A percentile compares a stretch with the other conserved stretches of the same genome.
Evolutionary conservation across 257 asterid species (phyloP).

Genomic region (Solanum piurae): DNA sequence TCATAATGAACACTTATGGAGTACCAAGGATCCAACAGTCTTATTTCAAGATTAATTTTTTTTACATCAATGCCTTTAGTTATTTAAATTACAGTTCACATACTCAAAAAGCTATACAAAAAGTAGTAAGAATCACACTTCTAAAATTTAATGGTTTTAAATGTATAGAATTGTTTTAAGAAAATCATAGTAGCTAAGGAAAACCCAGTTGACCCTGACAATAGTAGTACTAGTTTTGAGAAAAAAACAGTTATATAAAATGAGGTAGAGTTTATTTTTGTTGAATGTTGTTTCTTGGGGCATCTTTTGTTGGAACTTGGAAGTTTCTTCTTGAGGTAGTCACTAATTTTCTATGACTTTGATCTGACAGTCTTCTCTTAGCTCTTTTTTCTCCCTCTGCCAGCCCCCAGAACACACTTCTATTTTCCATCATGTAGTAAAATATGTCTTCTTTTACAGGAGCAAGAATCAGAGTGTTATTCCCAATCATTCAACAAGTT

Average conservation of each 20-base stretch:
- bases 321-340: neutral
- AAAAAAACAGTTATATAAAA: neutral
- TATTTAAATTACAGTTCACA: neutral
- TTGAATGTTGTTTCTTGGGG: neutral
- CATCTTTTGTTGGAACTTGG: neutral
- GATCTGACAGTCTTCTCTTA: neutral
- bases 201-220: neutral
- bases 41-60: neutral
- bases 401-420: neutral
- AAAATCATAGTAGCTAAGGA: neutral
- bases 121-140: neutral
- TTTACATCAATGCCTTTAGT: neutral
- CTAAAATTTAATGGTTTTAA: neutral
- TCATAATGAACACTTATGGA: neutral
- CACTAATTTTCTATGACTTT: neutral
- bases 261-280: neutral
- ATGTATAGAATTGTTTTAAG: neutral
- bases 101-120: neutral
- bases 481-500: slow-evolving; percentile 25
- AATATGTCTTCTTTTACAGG: slow-evolving; percentile 30
- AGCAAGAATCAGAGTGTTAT: slow-evolving; percentile 47
- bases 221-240: neutral
- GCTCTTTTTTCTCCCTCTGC: neutral
- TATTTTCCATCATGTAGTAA: neutral
- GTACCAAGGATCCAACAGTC: neutral